Evolutionary conservation across 169 alveolate species (phyloP), one percentile per base, ranked within the genome.

Genomic region (Plasmodium relictum): DNA sequence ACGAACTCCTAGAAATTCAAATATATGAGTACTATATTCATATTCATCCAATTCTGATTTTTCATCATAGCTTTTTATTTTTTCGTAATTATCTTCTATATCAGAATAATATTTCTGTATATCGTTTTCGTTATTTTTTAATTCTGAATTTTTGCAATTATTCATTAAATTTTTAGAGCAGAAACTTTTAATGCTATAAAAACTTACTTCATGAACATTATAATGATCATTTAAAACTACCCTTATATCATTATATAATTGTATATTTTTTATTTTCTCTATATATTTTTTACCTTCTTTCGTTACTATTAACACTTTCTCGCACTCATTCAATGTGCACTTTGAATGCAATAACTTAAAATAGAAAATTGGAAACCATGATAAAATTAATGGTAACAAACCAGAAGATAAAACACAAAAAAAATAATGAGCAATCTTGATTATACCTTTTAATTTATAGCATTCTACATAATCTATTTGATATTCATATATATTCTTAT

Each of bases 311-410:
- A 54, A 8, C 12, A 54, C 63, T 14, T 54, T 54, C 12, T 54
- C 63, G 18, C 63, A 54, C 12, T 54, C 26, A 54, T 54, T 54
- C 22, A 54, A 54, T 54, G 20, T 1, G 12, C 63, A 54, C 4
- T 10, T n/a, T 54, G 63, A 54, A 54, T 54, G 63, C 12, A 54
- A 54, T n/a, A 54, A n/a, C 22, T 22, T 16, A 54, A 54, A 54
- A 54, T 54, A 54, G 12, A 54, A 54, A 54, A 54, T 54, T 4
- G 63, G 63, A 12, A 54, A 54, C 63, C 63, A 54, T 6, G 63
- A 54, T 10, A 54, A 54, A 16, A 54, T 54, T 54, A 54, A 54
- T 16, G 63, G 63, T 54, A 54, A 54, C 22, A 54, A 54, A 6
- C 63, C 63, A 54, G 12, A 8, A 54, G 63, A 54, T 54, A 54